A percentile compares a stretch with the other conserved stretches of the same genome.
These are phyloP conservation scores for grape (Vitis vinifera) DNA, from an alignment of 164 flowering plant genomes.

Conservation along the genomic window DNA sequence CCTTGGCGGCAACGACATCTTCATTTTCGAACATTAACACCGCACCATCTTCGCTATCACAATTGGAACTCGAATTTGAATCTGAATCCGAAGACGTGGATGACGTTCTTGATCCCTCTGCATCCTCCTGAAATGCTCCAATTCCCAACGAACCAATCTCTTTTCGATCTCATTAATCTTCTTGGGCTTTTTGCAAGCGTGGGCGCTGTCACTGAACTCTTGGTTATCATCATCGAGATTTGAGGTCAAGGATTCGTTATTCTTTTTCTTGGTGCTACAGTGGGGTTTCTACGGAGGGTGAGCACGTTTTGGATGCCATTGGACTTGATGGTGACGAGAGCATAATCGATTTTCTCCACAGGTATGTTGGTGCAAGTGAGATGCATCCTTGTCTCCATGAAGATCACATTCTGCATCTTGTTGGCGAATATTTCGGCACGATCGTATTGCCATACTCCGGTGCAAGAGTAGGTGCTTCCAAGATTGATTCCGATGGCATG, in stretches of 20 bases:
- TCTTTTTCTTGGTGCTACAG: background rate
- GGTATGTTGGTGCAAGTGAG: constrained; percentile 99
- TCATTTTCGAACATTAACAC: constrained; percentile 31
- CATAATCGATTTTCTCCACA: constrained; percentile 86
- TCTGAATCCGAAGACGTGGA: constrained; percentile 14
- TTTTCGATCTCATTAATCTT: too few relatives aligned
- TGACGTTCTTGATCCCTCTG: background rate
- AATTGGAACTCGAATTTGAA: background rate
- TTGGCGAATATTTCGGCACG: constrained; percentile 32
- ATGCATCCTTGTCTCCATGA: constrained; percentile 99
- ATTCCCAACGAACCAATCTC: constrained; percentile 33
- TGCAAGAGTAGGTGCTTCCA: too few relatives aligned
- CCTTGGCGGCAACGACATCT: too few relatives aligned
- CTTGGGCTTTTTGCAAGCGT: too few relatives aligned
- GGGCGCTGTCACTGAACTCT: too few relatives aligned
- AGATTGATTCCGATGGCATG: too few relatives aligned
- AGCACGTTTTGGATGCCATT: constrained; percentile 93
- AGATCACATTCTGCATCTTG: constrained; percentile 89
- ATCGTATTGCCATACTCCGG: too few relatives aligned
- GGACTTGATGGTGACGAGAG: constrained; percentile 66
- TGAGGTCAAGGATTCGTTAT: background rate
- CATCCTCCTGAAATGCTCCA: constrained; percentile 22
- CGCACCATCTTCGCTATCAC: constrained; percentile 33
- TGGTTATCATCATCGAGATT: background rate
- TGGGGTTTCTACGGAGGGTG: constrained; percentile 86